phyloP scores from a whole-genome alignment of 345 rosid genomes.

The Arabidopsis suecica region DNA sequence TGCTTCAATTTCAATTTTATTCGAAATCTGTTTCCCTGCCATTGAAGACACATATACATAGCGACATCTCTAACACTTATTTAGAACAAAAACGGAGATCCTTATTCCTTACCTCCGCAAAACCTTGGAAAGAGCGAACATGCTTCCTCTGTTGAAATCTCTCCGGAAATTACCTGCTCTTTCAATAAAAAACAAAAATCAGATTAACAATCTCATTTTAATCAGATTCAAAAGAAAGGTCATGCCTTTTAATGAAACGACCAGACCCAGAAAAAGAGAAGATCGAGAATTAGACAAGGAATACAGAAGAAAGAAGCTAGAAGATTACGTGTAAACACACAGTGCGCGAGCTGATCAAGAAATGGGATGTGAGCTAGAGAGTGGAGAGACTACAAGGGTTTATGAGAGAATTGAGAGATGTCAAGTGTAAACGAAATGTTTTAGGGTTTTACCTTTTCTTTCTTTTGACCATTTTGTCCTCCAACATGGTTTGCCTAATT shows the following conservation, averaged over 20 bases:
- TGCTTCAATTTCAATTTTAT: neutral
- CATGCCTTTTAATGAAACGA: neutral
- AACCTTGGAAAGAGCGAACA: constrained; percentile 48
- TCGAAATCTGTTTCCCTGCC: neutral
- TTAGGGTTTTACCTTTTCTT: too few species aligned
- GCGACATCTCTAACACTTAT: neutral
- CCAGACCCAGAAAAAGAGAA: neutral
- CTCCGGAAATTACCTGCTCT: constrained; percentile 4
- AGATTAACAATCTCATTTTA: neutral
- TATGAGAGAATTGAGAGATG: too few species aligned
- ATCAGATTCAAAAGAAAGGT: constrained; percentile 3
- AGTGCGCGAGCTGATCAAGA: neutral
- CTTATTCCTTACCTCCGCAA: constrained; percentile 44
- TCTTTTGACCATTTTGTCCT: too few species aligned
- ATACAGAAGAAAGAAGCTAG: neutral
- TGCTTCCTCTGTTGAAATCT: constrained; percentile 15
- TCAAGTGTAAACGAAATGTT: too few species aligned
- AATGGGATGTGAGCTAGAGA: neutral
- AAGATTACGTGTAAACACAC: neutral
- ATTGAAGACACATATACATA: neutral
- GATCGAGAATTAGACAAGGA: neutral
- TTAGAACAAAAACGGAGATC: neutral
- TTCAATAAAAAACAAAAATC: neutral
- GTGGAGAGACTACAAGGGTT: too few species aligned
- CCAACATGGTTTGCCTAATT: too few species aligned